A percentile compares a stretch with the other conserved stretches of the same genome.
phyloP scores from a whole-genome alignment of 176 grass and related monocot genomes.

The Thinopyrum elongatum region DNA sequence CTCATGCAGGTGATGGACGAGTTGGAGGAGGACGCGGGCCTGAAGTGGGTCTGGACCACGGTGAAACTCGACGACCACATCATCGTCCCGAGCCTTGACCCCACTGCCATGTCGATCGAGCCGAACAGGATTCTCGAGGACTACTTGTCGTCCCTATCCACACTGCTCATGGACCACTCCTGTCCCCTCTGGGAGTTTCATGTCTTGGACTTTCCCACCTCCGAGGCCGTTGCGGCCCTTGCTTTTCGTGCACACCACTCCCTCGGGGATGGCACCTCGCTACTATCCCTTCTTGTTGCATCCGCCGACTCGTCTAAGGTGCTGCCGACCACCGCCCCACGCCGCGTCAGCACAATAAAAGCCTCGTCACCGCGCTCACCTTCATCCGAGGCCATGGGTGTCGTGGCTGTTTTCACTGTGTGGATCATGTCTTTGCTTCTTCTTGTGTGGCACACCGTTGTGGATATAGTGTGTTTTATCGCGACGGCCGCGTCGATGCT shows the following conservation, averaged over 20 bases:
- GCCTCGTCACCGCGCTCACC: background rate
- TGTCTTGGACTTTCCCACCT: conserved; percentile 72
- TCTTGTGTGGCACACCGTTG: conserved; percentile 57
- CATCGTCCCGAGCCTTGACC: conserved; percentile 51
- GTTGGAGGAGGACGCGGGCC: conserved; percentile 13
- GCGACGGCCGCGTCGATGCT: conserved; percentile 30
- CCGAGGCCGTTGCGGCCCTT: conserved; percentile 38
- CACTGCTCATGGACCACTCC: conserved; percentile 41
- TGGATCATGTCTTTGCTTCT: conserved; percentile 27
- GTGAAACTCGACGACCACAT: conserved; percentile 65
- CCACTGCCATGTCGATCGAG: background rate
- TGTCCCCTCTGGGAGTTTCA: conserved; percentile 79
- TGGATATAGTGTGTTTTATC: conserved; percentile 39
- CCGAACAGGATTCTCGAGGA: conserved; percentile 46
- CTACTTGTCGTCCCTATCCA: conserved; percentile 69
- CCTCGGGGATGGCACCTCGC: conserved; percentile 75
- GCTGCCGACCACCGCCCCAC: background rate
- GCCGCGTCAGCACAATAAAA: conserved; percentile 23
- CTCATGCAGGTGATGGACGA: conserved; percentile 39
- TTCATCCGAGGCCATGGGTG: background rate
- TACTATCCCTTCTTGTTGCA: conserved; percentile 76
- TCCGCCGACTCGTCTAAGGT: conserved; percentile 51
- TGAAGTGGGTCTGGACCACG: conserved; percentile 49
- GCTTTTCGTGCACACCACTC: conserved; percentile 75
- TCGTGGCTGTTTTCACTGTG: background rate